phyloP scores from a whole-genome alignment of 1,284 basidiomycete genomes.

The Ganoderma lucidum region DNA sequence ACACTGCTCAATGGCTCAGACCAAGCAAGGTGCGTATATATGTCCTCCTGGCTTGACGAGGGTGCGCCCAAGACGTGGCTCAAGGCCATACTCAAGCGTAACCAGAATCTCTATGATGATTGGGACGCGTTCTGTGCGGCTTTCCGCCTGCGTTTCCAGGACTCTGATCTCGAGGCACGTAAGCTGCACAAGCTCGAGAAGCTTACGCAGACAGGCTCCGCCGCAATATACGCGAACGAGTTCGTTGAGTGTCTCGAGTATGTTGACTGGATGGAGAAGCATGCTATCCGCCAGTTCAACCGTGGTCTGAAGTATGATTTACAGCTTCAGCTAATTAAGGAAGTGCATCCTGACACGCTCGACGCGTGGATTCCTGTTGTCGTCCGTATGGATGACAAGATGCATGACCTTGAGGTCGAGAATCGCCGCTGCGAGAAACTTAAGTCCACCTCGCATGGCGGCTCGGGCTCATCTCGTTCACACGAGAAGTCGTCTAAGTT shows the following conservation, averaged over 20 bases:
- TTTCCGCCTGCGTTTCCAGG: not conserved
- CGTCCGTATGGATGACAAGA: conserved; percentile 19
- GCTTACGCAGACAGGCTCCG: not conserved
- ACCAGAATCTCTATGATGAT: not conserved
- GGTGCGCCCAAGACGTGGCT: not conserved
- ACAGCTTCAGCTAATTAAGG: not conserved
- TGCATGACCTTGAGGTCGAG: conserved; percentile 12
- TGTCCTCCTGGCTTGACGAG: not conserved
- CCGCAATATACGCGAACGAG: not conserved
- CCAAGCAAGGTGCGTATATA: not conserved
- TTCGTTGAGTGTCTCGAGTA: not conserved
- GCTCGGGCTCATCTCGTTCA: not conserved
- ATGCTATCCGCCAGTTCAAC: not conserved
- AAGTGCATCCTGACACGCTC: not conserved
- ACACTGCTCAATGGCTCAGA: not conserved
- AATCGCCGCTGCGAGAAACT: not conserved
- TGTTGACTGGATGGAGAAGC: not conserved
- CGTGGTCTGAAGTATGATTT: not conserved
- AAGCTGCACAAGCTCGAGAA: not conserved
- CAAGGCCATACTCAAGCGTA: not conserved
- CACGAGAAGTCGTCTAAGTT: no score
- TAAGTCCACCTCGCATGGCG: not conserved
- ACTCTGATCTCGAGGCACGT: not conserved
- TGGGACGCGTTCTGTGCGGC: not conserved
- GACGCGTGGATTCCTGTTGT: conserved; percentile 15